These are phyloP conservation scores for Scedosporium boydii DNA, from an alignment of 2,329 filamentous ascomycete genomes.

Conservation along the genomic window DNA sequence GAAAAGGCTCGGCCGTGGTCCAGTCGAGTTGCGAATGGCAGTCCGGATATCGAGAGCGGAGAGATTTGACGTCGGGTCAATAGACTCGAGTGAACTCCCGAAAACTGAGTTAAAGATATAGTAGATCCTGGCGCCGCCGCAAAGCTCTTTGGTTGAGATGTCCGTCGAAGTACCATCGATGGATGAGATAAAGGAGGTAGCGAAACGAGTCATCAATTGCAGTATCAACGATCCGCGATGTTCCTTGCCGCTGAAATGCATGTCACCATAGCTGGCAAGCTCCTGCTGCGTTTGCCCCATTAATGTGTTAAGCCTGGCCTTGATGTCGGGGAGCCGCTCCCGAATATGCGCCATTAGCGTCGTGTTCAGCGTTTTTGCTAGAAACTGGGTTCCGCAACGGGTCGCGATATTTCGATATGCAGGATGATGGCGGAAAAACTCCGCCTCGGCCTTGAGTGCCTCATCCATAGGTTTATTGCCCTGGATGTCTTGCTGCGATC, in stretches of 20 bases:
- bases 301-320: constrained; percentile 89
- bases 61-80: constrained; percentile 92
- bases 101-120: constrained; percentile 99
- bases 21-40: constrained; percentile 95
- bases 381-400: constrained; percentile 84
- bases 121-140: constrained; percentile 89
- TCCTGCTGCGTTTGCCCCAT: constrained; percentile 99
- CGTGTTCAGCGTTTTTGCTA: constrained; percentile 89
- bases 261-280: constrained; percentile 93
- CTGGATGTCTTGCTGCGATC: constrained; percentile 96
- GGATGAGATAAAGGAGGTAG: constrained; percentile 93
- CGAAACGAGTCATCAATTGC: constrained; percentile 96
- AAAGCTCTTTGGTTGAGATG: constrained; percentile 96
- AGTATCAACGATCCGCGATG: constrained; percentile 90
- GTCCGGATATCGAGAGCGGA: constrained; percentile 92
- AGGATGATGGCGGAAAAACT: constrained; percentile 95
- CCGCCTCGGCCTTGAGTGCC: constrained; percentile 77
- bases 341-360: constrained; percentile 96
- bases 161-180: constrained; percentile 98
- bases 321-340: constrained; percentile 93
- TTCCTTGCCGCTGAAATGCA: constrained; percentile 94
- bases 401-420: constrained; percentile 94
- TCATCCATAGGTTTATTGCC: constrained; percentile 91
- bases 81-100: constrained; percentile 89
- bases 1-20: constrained; percentile 88